Conservation (phyloP, 768 basidiomycete genomes). For the Rhodotorula paludigena region DNA sequence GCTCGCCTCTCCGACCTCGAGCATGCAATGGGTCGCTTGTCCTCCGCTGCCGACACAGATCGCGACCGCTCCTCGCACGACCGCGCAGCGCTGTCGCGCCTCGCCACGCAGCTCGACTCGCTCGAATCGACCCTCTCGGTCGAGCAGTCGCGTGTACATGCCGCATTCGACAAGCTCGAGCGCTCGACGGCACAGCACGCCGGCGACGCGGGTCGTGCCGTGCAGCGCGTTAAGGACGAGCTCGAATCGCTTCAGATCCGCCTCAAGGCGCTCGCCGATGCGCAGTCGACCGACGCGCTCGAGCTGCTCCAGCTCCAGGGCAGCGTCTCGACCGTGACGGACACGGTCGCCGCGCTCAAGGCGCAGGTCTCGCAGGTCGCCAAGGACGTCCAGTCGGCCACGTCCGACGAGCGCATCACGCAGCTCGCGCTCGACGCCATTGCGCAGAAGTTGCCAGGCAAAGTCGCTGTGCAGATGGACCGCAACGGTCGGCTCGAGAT, state of each 20-base stretch:
- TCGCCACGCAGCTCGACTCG: not conserved
- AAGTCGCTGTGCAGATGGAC: conserved; percentile 46
- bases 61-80: conserved; percentile 10
- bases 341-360: conserved; percentile 22
- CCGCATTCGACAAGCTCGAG: not conserved
- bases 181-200: not conserved
- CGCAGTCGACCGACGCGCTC: not conserved
- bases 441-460: conserved; percentile 47
- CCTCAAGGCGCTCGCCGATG: conserved; percentile 24
- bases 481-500: conserved; percentile 44
- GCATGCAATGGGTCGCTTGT: conserved; percentile 18
- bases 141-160: conserved; percentile 1
- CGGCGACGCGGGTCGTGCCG: not conserved
- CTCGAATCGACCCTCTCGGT: not conserved
- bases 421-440: conserved; percentile 44
- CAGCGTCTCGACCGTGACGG: not conserved
- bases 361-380: conserved; percentile 44
- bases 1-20: conserved; percentile 30
- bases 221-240: conserved; percentile 10
- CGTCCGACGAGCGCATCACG: conserved; percentile 44
- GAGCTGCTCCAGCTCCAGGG: not conserved
- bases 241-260: conserved; percentile 45
- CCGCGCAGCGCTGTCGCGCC: not conserved
- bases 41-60: conserved; percentile 14
- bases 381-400: conserved; percentile 41